A percentile compares a stretch with the other conserved stretches of the same genome.
Evolutionary conservation across 2,329 filamentous ascomycete species (phyloP).

Genomic region (Dactylellina sp.): DNA sequence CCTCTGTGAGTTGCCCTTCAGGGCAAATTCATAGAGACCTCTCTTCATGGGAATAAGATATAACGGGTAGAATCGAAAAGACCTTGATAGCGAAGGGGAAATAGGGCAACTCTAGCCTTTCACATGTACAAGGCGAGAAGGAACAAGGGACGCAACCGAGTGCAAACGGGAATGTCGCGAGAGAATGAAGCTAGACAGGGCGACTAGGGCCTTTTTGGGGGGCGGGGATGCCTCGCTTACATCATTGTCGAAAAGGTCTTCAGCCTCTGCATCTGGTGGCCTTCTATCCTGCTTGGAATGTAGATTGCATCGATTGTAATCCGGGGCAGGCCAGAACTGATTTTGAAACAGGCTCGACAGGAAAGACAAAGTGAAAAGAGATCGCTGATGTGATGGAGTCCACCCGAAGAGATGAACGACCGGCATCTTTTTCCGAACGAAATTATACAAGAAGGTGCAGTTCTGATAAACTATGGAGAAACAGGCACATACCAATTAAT

Average conservation of each 20-base stretch:
- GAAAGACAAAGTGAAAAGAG: too few relatives aligned
- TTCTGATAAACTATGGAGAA: too few relatives aligned
- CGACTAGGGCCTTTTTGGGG: constrained; percentile 26
- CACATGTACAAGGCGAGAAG: constrained; percentile 47
- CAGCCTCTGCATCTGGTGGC: constrained; percentile 10
- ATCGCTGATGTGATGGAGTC: too few relatives aligned
- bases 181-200: constrained; percentile 41
- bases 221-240: constrained; percentile 7
- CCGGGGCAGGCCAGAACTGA: too few relatives aligned
- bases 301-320: too few relatives aligned
- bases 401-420: too few relatives aligned
- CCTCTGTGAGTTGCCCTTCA: constrained; percentile 28
- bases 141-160: constrained; percentile 40
- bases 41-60: constrained; percentile 27
- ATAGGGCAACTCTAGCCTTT: constrained; percentile 47
- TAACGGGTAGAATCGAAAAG: constrained; percentile 3
- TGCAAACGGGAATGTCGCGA: constrained; percentile 52
- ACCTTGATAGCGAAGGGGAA: constrained; percentile 11
- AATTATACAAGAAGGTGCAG: too few relatives aligned
- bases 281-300: too few relatives aligned
- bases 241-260: not conserved
- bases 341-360: too few relatives aligned
- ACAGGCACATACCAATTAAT: too few relatives aligned
- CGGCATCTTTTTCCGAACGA: too few relatives aligned
- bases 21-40: constrained; percentile 10